These are phyloP conservation scores for Alternaria solani DNA, from an alignment of 2,329 filamentous ascomycete genomes.

Conservation along the genomic window DNA sequence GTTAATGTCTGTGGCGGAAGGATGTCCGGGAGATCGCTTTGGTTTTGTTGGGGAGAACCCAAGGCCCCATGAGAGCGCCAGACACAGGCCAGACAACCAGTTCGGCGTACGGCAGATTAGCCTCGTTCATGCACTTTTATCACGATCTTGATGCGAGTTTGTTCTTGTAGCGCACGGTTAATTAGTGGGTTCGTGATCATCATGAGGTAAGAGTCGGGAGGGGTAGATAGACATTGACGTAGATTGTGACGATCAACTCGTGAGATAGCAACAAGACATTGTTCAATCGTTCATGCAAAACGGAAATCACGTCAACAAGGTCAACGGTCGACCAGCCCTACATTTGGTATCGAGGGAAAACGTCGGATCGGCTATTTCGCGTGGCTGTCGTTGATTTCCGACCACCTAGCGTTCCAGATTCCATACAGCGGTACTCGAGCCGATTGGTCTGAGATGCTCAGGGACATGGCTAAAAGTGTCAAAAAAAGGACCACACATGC, in stretches of 20 bases:
- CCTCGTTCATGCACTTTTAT: constrained; percentile 15
- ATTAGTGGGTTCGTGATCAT: neutral
- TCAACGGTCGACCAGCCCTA: neutral
- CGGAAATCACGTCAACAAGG: neutral
- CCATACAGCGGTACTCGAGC: neutral
- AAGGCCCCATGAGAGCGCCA: constrained; percentile 10
- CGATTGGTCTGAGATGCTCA: neutral
- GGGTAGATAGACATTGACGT: neutral
- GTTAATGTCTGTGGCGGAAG: neutral
- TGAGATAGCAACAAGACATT: neutral
- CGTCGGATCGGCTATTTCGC: neutral
- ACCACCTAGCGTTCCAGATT: neutral
- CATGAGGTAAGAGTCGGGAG: neutral
- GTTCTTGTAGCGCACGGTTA: neutral
- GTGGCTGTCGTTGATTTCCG: neutral
- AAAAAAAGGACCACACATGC: neutral
- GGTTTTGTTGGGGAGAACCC: neutral
- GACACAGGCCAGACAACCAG: neutral
- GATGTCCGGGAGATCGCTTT: neutral
- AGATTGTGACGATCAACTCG: neutral
- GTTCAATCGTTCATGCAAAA: neutral
- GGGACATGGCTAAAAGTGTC: neutral
- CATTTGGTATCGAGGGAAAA: neutral
- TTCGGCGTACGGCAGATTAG: constrained; percentile 7
- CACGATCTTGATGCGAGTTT: neutral